These are phyloP conservation scores for Oryza longistaminata DNA, from an alignment of 176 grass and related monocot species.

Conservation along the genomic window DNA sequence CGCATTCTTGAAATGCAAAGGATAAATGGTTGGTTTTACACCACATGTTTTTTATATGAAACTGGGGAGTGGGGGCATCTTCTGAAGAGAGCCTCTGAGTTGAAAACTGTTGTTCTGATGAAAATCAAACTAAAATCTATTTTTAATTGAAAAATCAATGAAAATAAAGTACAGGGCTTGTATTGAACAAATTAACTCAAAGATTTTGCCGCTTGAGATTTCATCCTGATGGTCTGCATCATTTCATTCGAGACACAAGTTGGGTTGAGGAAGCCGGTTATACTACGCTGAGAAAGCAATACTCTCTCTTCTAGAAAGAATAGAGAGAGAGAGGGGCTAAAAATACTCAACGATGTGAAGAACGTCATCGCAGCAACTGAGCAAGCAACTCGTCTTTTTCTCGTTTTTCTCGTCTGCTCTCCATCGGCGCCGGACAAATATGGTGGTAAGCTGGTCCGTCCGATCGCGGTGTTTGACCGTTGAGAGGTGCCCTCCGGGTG, in stretches of 20 bases:
- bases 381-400: not conserved
- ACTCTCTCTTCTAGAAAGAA: slow-evolving; percentile 51
- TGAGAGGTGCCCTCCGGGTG: not conserved
- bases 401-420: not conserved
- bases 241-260: slow-evolving; percentile 22
- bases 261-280: not conserved
- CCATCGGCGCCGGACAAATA: too few species aligned
- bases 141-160: too few species aligned
- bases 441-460: slow-evolving; percentile 29
- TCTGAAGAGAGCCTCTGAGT: not conserved
- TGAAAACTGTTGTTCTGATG: too few species aligned
- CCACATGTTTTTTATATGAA: not conserved
- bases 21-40: not conserved
- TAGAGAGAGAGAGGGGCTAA: not conserved
- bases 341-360: not conserved
- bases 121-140: too few species aligned
- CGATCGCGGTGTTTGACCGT: slow-evolving; percentile 38
- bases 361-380: slow-evolving; percentile 34
- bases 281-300: slow-evolving; percentile 25
- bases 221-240: not conserved
- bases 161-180: too few species aligned
- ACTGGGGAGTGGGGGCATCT: not conserved
- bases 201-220: not conserved
- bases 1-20: not conserved
- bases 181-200: too few species aligned